Evolutionary conservation across 192 early-diverging fungal genomes (phyloP).

Genomic region (Entomortierella beljakovae): DNA sequence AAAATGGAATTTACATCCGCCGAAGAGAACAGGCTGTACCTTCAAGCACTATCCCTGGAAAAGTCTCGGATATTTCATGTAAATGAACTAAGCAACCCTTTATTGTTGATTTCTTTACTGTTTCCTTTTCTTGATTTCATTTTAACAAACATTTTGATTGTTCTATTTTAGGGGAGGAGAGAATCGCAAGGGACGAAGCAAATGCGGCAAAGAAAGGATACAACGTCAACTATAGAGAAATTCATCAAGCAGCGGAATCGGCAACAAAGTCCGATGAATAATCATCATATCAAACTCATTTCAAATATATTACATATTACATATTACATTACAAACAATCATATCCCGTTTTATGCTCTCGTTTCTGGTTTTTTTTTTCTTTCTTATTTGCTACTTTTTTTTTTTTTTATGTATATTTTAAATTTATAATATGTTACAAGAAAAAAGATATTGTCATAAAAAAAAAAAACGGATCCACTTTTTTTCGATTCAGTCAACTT

Average conservation of each 20-base stretch:
- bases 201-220: constrained; percentile 54
- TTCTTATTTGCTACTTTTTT: too few relatives aligned
- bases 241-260: constrained; percentile 19
- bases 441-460: background rate
- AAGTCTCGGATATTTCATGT: constrained; percentile 35
- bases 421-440: background rate
- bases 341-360: too few relatives aligned
- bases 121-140: background rate
- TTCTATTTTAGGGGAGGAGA: constrained; percentile 36
- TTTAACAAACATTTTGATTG: background rate
- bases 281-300: background rate
- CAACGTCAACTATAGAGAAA: constrained; percentile 39
- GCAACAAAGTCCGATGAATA: background rate
- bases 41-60: constrained; percentile 22
- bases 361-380: background rate
- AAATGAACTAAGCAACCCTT: background rate
- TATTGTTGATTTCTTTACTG: background rate
- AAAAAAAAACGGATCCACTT: background rate
- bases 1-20: constrained; percentile 44
- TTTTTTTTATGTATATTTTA: too few relatives aligned
- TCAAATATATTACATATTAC: too few relatives aligned
- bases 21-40: constrained; percentile 30
- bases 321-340: background rate
- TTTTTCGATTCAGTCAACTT: background rate
- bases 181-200: constrained; percentile 38